A percentile compares a stretch with the other conserved stretches of the same genome.
Evolutionary conservation across 306 rosid species (phyloP).

Genomic region (Prinsepia uniflora): DNA sequence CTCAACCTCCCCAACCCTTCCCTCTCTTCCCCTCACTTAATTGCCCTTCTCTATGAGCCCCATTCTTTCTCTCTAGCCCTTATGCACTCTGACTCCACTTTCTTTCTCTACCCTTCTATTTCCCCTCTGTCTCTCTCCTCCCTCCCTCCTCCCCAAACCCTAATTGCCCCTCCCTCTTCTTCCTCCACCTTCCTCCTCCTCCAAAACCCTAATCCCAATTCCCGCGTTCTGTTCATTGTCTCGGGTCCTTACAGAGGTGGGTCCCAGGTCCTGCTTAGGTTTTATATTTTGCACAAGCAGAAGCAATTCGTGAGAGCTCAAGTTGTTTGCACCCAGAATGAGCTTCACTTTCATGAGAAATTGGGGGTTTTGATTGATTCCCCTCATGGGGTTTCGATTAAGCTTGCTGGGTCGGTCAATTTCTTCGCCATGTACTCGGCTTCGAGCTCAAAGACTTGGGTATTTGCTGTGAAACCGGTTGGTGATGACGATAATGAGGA

Average conservation of each 20-base stretch:
- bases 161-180: conserved; percentile 63
- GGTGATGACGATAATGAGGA: conserved; percentile 31
- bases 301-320: conserved; percentile 27
- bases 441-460: conserved; percentile 54
- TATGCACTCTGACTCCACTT: conserved; percentile 73
- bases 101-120: conserved; percentile 72
- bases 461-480: conserved; percentile 51
- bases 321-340: conserved; percentile 46
- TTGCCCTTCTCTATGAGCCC: conserved; percentile 76
- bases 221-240: conserved; percentile 53
- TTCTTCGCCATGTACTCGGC: conserved; percentile 63
- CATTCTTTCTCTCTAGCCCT: conserved; percentile 73
- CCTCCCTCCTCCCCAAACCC: conserved; percentile 53
- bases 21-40: conserved; percentile 43
- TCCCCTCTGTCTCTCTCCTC: conserved; percentile 38
- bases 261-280: conserved; percentile 62
- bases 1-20: conserved; percentile 47
- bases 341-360: conserved; percentile 35
- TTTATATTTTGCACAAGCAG: conserved; percentile 37
- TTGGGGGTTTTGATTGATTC: conserved; percentile 63
- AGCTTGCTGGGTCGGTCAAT: conserved; percentile 60
- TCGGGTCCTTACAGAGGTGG: conserved; percentile 56
- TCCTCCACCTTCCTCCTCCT: conserved; percentile 74
- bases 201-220: conserved; percentile 35
- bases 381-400: conserved; percentile 61